Percentiles rank a stretch among this genome's conserved stretches.
phyloP scores from a whole-genome alignment of 2,329 filamentous ascomycete genomes.

The Hypoxylon sp. region DNA sequence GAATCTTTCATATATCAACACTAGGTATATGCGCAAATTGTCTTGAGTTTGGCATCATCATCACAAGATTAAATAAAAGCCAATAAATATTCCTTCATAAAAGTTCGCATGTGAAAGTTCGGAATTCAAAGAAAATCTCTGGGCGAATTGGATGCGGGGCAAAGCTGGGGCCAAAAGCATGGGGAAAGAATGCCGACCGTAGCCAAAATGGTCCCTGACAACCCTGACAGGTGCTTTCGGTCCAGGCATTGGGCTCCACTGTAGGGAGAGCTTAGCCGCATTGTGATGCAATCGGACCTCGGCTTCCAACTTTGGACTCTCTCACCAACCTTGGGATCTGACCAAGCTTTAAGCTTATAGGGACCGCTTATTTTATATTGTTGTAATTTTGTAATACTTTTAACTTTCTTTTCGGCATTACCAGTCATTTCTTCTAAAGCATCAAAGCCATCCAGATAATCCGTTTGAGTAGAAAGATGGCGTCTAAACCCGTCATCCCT shows the following conservation, averaged over 20 bases:
- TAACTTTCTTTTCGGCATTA: neutral
- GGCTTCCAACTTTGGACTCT: constrained; percentile 41
- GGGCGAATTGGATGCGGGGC: constrained; percentile 38
- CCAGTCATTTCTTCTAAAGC: neutral
- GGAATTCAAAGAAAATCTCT: constrained; percentile 10
- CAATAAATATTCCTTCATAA: neutral
- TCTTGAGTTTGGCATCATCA: neutral
- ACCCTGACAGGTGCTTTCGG: constrained; percentile 32
- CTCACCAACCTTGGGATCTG: neutral
- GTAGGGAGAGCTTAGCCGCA: constrained; percentile 22
- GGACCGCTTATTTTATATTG: constrained; percentile 1
- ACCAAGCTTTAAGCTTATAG: constrained; percentile 14
- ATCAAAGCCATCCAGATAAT: neutral
- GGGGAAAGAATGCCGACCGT: constrained; percentile 40
- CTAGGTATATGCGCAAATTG: neutral
- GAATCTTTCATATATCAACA: neutral
- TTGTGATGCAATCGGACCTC: constrained; percentile 55
- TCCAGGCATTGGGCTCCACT: constrained; percentile 20
- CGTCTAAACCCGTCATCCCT: constrained; percentile 74
- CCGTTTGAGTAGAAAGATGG: constrained; percentile 41
- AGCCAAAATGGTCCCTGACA: constrained; percentile 25
- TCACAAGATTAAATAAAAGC: constrained; percentile 2
- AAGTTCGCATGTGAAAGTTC: constrained; percentile 38
- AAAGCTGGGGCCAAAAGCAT: constrained; percentile 26
- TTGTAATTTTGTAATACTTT: constrained; percentile 7